Evolutionary conservation across 345 rosid species (phyloP).

Genomic region (Melaleuca alternifolia): DNA sequence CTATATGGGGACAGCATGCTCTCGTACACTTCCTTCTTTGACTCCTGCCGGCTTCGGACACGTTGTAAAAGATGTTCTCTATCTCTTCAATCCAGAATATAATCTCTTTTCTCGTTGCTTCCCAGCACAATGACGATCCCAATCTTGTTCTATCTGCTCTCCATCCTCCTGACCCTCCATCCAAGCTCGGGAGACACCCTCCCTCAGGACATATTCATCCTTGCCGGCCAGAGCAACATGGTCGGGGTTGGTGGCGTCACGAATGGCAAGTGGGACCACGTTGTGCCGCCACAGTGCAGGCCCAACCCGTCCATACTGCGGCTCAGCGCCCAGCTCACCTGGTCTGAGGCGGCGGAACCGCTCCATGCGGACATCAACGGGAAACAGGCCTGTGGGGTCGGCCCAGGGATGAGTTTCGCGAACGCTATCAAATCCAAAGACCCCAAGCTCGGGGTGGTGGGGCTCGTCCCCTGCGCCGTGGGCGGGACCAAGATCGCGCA

Average conservation of each 20-base stretch:
- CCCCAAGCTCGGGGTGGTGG: conserved; percentile 6
- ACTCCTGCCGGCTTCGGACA: background rate
- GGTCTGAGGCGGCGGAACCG: conserved; percentile 24
- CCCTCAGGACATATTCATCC: conserved; percentile 21
- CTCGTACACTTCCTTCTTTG: background rate
- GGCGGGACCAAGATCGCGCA: conserved; percentile 30
- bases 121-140: background rate
- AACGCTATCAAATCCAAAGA: conserved; percentile 4
- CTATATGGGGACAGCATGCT: background rate
- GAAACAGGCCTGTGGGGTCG: conserved; percentile 23
- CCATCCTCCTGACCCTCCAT: background rate
- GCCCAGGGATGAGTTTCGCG: conserved; percentile 41
- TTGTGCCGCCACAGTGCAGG: conserved; percentile 17
- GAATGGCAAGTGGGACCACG: conserved; percentile 16
- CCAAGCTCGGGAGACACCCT: background rate
- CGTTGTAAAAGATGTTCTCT: background rate
- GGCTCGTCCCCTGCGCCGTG: conserved; percentile 41
- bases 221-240: conserved; percentile 54
- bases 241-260: conserved; percentile 33
- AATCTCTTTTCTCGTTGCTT: background rate
- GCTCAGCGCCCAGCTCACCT: conserved; percentile 7
- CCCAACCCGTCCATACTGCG: conserved; percentile 19
- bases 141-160: background rate
- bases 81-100: background rate
- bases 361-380: conserved; percentile 33